Conservation (phyloP, 345 rosid species). For the Citrus glauca region DNA sequence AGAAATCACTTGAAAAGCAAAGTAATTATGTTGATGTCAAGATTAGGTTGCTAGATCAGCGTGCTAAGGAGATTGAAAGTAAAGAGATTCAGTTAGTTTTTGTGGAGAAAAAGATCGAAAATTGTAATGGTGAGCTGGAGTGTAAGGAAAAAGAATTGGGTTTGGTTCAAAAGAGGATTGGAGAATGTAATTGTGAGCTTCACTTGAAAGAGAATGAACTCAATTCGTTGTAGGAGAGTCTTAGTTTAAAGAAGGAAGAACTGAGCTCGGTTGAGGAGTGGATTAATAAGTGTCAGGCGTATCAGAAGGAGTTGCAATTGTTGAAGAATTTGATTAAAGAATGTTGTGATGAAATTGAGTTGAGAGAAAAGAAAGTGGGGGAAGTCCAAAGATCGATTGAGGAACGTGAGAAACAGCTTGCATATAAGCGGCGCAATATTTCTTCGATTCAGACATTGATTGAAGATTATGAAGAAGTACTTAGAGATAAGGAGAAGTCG, state of each 20-base stretch:
- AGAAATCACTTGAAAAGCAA: not conserved
- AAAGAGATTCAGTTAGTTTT: conserved; percentile 2
- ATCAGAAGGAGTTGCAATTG: no score
- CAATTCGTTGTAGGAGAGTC: no score
- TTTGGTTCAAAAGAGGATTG: not conserved
- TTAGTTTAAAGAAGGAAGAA: no score
- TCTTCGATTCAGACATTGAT: conserved; percentile 5
- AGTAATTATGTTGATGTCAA: not conserved
- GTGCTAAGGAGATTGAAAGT: not conserved
- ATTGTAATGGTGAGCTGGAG: conserved; percentile 5
- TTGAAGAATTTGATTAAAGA: no score
- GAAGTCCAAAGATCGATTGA: not conserved
- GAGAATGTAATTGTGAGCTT: no score
- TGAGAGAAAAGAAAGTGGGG: conserved; percentile 5
- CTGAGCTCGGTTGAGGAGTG: no score
- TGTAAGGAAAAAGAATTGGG: not conserved
- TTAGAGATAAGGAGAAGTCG: conserved; percentile 7
- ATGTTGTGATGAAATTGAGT: conserved; percentile 6
- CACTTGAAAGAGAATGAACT: no score
- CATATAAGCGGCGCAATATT: conserved; percentile 2
- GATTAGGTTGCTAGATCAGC: not conserved
- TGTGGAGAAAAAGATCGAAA: conserved; percentile 4
- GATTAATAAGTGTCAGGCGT: no score
- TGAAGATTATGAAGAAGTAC: conserved; percentile 6
- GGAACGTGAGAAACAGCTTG: not conserved